Percentiles rank a stretch among this genome's conserved stretches.
Evolutionary conservation across 2,329 filamentous ascomycete genomes (phyloP).

Genomic region (Aspergillus novoparasiticus): DNA sequence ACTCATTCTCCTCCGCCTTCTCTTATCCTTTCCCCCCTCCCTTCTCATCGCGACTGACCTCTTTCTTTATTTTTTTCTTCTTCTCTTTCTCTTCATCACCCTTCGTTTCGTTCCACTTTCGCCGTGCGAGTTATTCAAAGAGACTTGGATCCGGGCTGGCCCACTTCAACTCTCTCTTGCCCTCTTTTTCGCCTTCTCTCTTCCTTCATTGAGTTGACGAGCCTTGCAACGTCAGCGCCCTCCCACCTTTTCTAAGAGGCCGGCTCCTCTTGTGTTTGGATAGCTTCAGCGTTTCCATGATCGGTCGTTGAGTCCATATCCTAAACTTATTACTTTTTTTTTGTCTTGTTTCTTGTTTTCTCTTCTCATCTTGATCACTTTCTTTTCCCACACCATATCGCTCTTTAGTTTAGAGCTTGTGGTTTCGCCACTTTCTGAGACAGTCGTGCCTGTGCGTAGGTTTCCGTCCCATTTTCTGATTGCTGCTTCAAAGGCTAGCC

Average conservation of each 20-base stretch:
- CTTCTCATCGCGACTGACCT: conserved; percentile 20
- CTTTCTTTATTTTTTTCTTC: conserved; percentile 17
- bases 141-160: conserved; percentile 39
- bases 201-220: conserved; percentile 25
- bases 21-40: conserved; percentile 24
- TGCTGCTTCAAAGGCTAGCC: conserved; percentile 1
- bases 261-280: conserved; percentile 38
- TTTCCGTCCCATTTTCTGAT: conserved; percentile 8
- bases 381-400: conserved; percentile 1
- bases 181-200: conserved; percentile 22
- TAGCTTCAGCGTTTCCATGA: conserved; percentile 17
- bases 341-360: conserved; percentile 8
- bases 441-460: conserved; percentile 16
- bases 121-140: conserved; percentile 37
- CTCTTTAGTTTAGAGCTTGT: conserved; percentile 10
- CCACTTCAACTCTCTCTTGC: conserved; percentile 38
- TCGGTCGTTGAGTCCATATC: conserved; percentile 5
- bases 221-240: conserved; percentile 25
- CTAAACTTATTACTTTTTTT: conserved; percentile 14
- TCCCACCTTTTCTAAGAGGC: conserved; percentile 32
- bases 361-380: conserved; percentile 10
- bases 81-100: conserved; percentile 18
- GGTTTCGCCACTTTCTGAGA: conserved; percentile 20
- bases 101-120: conserved; percentile 32
- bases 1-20: conserved; percentile 25